Base-by-base conservation (phyloP, 2,329 filamentous ascomycete species). In the Metarhizium guizhouense region DNA sequence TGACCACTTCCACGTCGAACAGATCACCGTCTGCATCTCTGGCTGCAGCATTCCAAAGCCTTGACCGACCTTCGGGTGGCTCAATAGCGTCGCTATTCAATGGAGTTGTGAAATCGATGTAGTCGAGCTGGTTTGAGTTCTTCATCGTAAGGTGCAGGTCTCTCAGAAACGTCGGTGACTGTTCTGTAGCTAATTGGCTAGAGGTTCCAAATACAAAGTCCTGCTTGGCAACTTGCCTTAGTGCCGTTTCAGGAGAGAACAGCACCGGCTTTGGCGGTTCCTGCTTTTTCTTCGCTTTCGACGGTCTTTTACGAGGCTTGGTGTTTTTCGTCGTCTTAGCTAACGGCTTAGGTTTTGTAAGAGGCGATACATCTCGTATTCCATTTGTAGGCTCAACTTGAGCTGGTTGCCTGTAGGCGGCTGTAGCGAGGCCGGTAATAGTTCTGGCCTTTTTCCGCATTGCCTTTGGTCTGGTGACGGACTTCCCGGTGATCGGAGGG, bases 151-250 rank as follows among this genome's bases (percentile, higher is more conserved):
- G 66, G 54, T 88, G 83, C 20, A 88, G 69, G 49, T 87, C 80
- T 34, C 79, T 77, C 16, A 88, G 68, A 29, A 85, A 78, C 0
- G 79, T 80, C 0, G 87, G 87, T 0, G 87, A 88, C 40, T 90
- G 83, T 56, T 90, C 87, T 54, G 79, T 74, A 14, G 85, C 86
- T 29, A 95, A 72, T 67, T 95, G 90, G 67, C 90, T 95, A 1
- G 87, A 92, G 0, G 90, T 94, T 1, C 90, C 90, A 70, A 95
- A 95, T 0, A 95, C 72, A 64, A 92, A 88, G 57, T 91, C 83
- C 66, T 94, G 90, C 1, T 80, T 75, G 3, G 81, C 76, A 14
- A 87, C 80, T 61, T 86, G 79, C 53, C 80, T 80, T 47, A 86
- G 70, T 1, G 89, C 90, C 29, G 86, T 80, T 51, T 74, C 75